These are phyloP conservation scores for Endothia cerciana DNA, from an alignment of 2,329 filamentous ascomycete species.

Conservation along the genomic window DNA sequence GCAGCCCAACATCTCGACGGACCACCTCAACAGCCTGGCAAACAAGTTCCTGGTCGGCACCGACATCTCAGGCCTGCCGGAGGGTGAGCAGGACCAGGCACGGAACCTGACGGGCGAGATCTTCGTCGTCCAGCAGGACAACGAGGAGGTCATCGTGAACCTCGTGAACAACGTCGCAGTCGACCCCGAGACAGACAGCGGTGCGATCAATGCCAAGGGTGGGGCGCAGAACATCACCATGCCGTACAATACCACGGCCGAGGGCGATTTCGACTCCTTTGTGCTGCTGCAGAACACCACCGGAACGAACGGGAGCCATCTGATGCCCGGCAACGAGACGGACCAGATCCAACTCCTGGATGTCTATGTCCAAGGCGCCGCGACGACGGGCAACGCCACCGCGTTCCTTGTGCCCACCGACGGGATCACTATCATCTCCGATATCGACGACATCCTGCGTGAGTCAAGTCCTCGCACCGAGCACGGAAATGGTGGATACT, in stretches of 20 bases:
- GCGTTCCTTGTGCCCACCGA: slow-evolving; percentile 73
- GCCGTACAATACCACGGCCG: slow-evolving; percentile 65
- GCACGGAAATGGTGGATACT: neutral
- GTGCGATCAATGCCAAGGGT: slow-evolving; percentile 55
- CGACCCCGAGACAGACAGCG: slow-evolving; percentile 60
- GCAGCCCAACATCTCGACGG: slow-evolving; percentile 67
- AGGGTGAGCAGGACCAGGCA: slow-evolving; percentile 66
- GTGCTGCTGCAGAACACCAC: slow-evolving; percentile 63
- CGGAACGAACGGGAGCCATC: slow-evolving; percentile 49
- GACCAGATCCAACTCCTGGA: slow-evolving; percentile 68
- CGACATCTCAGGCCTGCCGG: slow-evolving; percentile 61
- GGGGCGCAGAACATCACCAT: slow-evolving; percentile 66
- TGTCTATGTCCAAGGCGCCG: slow-evolving; percentile 64
- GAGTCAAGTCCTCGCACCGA: neutral
- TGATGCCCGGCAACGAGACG: slow-evolving; percentile 68
- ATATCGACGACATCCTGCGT: slow-evolving; percentile 82
- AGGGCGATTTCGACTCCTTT: slow-evolving; percentile 77
- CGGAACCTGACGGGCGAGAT: slow-evolving; percentile 75
- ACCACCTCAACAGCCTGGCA: slow-evolving; percentile 69
- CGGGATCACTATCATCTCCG: slow-evolving; percentile 74
- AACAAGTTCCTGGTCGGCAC: slow-evolving; percentile 72
- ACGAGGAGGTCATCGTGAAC: slow-evolving; percentile 66
- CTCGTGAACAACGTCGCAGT: slow-evolving; percentile 51
- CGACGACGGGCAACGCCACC: slow-evolving; percentile 71
- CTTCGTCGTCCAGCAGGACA: slow-evolving; percentile 73